Percentiles rank a stretch among this genome's conserved stretches.
phyloP scores from a whole-genome alignment of 768 basidiomycete genomes.

The Ramaria rubella region DNA sequence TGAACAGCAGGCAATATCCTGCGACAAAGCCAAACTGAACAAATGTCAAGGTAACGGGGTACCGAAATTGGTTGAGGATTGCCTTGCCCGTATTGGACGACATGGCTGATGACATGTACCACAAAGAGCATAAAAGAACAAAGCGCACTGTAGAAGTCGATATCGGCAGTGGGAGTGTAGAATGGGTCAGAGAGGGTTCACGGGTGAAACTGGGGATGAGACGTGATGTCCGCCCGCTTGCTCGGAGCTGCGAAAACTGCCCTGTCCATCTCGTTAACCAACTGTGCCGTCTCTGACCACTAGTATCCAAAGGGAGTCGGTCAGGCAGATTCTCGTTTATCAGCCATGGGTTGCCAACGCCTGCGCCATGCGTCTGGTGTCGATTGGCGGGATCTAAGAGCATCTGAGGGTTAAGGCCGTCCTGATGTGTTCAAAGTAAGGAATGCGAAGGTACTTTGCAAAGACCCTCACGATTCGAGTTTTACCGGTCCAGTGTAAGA shows the following conservation, averaged over 20 bases:
- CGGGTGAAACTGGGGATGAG: not conserved
- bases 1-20: constrained; percentile 75
- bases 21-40: constrained; percentile 96
- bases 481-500: no score
- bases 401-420: not conserved
- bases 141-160: constrained; percentile 42
- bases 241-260: not conserved
- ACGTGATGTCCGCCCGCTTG: not conserved
- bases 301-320: not conserved
- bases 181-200: not conserved
- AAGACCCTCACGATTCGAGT: no score
- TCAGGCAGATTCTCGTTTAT: not conserved
- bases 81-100: constrained; percentile 96
- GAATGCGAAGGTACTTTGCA: no score
- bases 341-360: constrained; percentile 1
- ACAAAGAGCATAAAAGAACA: constrained; percentile 75
- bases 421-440: not conserved
- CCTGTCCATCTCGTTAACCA: not conserved
- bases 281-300: not conserved
- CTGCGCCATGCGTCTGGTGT: no score
- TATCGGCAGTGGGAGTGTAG: not conserved
- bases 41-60: constrained; percentile 95
- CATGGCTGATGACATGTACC: constrained; percentile 91
- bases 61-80: constrained; percentile 87
- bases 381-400: not conserved